Evolutionary conservation across 176 grass and related monocot species (phyloP).

Genomic region (Oryza officinalis): DNA sequence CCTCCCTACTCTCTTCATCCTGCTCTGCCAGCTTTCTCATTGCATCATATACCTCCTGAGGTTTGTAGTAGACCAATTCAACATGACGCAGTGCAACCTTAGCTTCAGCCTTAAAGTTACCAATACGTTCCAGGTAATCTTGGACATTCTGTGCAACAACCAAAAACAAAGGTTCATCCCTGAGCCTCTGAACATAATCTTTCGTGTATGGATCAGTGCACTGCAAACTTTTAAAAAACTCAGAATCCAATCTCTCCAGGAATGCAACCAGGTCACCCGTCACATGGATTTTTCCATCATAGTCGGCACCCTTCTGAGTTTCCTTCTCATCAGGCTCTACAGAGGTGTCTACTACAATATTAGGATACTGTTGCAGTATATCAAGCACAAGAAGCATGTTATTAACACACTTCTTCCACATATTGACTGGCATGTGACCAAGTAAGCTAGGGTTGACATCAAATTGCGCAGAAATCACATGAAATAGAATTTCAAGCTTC

Average conservation of each 20-base stretch:
- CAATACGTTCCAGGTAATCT: conserved; percentile 75
- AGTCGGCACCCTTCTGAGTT: conserved; percentile 78
- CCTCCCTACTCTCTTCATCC: conserved; percentile 39
- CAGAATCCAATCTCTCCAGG: conserved; percentile 85
- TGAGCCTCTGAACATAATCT: conserved; percentile 93
- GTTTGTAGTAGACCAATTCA: conserved; percentile 93
- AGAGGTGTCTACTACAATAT: conserved; percentile 83
- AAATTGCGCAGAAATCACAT: conserved; percentile 94
- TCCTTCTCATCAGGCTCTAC: conserved; percentile 76
- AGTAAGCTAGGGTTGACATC: conserved; percentile 96
- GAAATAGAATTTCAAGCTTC: conserved; percentile 90
- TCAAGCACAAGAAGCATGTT: conserved; percentile 93
- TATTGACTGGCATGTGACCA: conserved; percentile 86
- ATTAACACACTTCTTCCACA: conserved; percentile 92
- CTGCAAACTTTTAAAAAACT: conserved; percentile 91
- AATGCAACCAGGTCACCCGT: conserved; percentile 87
- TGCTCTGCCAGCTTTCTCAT: conserved; percentile 83
- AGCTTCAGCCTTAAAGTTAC: conserved; percentile 73
- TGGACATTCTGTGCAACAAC: conserved; percentile 94
- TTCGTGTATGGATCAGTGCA: conserved; percentile 82
- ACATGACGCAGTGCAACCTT: conserved; percentile 81
- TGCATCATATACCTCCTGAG: conserved; percentile 95
- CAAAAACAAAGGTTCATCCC: conserved; percentile 87
- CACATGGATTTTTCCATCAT: conserved; percentile 67
- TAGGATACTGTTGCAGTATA: conserved; percentile 87